Percentiles rank a stretch among this genome's conserved stretches.
phyloP scores from a whole-genome alignment of 2,329 filamentous ascomycete species.

The Cladosporium sphaerospermum region DNA sequence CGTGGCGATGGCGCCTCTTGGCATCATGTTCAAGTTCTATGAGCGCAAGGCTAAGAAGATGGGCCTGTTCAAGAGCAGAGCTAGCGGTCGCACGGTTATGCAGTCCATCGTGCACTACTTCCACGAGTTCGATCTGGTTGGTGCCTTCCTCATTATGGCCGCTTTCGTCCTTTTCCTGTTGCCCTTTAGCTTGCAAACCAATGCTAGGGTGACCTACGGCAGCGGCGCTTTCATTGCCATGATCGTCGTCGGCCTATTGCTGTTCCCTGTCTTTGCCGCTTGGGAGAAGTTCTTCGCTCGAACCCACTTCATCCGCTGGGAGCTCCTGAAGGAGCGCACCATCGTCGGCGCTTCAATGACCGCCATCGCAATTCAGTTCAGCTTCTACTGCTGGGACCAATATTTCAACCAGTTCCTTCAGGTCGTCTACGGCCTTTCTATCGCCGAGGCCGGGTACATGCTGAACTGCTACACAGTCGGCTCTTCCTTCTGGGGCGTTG shows the following conservation, averaged over 20 bases:
- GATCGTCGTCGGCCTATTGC: slow-evolving; percentile 37
- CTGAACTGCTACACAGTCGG: slow-evolving; percentile 32
- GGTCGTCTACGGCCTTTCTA: slow-evolving; percentile 33
- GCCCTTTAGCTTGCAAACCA: slow-evolving; percentile 52
- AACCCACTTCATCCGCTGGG: slow-evolving; percentile 38
- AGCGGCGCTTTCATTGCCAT: slow-evolving; percentile 25
- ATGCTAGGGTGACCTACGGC: slow-evolving; percentile 18
- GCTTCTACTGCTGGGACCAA: slow-evolving; percentile 33
- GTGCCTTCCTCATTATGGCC: slow-evolving; percentile 53
- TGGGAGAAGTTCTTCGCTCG: slow-evolving; percentile 38
- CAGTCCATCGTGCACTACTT: slow-evolving; percentile 50
- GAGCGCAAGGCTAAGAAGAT: slow-evolving; percentile 53
- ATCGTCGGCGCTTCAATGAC: slow-evolving; percentile 48
- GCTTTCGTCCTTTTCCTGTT: slow-evolving; percentile 61
- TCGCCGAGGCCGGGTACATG: slow-evolving; percentile 26
- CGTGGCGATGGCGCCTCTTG: slow-evolving; percentile 56
- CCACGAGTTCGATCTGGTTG: slow-evolving; percentile 58
- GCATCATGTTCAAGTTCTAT: slow-evolving; percentile 52
- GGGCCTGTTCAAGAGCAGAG: slow-evolving; percentile 42
- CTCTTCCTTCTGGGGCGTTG: slow-evolving; percentile 39
- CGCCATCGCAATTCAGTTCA: slow-evolving; percentile 31
- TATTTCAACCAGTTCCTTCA: slow-evolving; percentile 38
- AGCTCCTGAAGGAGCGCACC: slow-evolving; percentile 45
- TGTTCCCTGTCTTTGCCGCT: slow-evolving; percentile 35
- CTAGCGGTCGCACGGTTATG: slow-evolving; percentile 40